Base-by-base conservation (phyloP, 305 asterid species). In the Solanum chacoense region DNA sequence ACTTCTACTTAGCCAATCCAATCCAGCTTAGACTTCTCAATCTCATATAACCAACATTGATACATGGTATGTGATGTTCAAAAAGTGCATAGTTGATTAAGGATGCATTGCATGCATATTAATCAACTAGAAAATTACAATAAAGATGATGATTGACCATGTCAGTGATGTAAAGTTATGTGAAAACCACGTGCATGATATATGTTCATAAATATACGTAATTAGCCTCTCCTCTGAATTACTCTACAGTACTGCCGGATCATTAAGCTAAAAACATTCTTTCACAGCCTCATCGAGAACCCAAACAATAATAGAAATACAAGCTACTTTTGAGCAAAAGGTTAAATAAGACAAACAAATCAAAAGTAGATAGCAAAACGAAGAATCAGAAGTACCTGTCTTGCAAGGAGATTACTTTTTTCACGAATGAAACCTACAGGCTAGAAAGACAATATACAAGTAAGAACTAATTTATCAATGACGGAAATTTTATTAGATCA, bases 381-480 rank as follows among this genome's bases (percentile, higher is more conserved):
- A 87, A 85, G 85, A 72, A 45, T 36, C 42, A 83, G 85, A 88
- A 72, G 91, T 55, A 96, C 99, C 99, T 95, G 99, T 94, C 99
- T 95, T n/a, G 91, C 95, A 69, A 97, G 92, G 89, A 95, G 79
- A 89, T 95, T 94, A 93, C 99, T 97, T 92, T 95, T 94, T 93
- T 97, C 99, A 50, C 98, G 97, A 84, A 97, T 96, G 90, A 93
- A 94, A 92, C 98, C 99, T 94, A 92, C 99, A 93, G 98, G 99
- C 99, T 97, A 90, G 90, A 90, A 91, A 88, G 77, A 93, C 81
- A 79, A 75, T 72, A 79, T 89, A 83, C 89, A 91, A 67, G 72
- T 76, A 65, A 88, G 78, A 84, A 87, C 87, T 69, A 32, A 32
- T 11, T 24, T 32, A 72, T 24, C 50, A 36, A 88, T 35, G 35